Evolutionary conservation across 495 filamentous ascomycete genomes (phyloP).

Genomic region (Aspergillus mulundensis): DNA sequence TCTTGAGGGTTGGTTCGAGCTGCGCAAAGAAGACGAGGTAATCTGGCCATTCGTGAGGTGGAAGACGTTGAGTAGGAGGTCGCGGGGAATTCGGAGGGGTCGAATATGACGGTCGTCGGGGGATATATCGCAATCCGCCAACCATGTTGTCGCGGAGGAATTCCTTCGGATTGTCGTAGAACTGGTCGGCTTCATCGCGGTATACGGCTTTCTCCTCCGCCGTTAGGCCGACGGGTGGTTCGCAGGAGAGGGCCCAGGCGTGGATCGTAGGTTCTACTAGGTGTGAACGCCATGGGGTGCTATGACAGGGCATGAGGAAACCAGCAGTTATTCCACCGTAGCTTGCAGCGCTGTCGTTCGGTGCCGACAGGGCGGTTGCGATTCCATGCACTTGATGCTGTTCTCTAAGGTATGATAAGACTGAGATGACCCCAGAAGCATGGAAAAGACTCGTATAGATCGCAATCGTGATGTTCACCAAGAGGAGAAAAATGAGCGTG

Average conservation of each 20-base stretch:
- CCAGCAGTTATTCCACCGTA: constrained; percentile 57
- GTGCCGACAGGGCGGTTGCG: background rate
- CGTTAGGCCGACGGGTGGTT: constrained; percentile 72
- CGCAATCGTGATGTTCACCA: constrained; percentile 66
- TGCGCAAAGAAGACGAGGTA: constrained; percentile 64
- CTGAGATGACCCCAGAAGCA: constrained; percentile 69
- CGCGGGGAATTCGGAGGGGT: constrained; percentile 1
- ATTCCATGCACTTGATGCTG: constrained; percentile 58
- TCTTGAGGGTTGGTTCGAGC: constrained; percentile 48
- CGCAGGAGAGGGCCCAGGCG: constrained; percentile 87
- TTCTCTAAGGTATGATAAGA: constrained; percentile 67
- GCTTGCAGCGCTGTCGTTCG: background rate
- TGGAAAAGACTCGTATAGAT: constrained; percentile 72
- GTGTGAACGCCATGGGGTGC: constrained; percentile 92
- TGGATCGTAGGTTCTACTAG: constrained; percentile 68
- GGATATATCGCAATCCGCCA: constrained; percentile 37
- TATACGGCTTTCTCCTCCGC: constrained; percentile 57
- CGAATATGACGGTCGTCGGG: constrained; percentile 37
- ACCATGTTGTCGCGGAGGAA: constrained; percentile 57
- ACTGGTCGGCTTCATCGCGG: constrained; percentile 84
- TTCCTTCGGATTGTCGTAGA: constrained; percentile 62
- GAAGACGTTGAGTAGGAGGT: constrained; percentile 3
- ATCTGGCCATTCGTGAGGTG: constrained; percentile 50
- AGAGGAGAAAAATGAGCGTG: constrained; percentile 54
- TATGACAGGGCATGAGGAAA: constrained; percentile 97